Conservation (phyloP, 176 grass and related monocot species). For the Panicum miliaceum region DNA sequence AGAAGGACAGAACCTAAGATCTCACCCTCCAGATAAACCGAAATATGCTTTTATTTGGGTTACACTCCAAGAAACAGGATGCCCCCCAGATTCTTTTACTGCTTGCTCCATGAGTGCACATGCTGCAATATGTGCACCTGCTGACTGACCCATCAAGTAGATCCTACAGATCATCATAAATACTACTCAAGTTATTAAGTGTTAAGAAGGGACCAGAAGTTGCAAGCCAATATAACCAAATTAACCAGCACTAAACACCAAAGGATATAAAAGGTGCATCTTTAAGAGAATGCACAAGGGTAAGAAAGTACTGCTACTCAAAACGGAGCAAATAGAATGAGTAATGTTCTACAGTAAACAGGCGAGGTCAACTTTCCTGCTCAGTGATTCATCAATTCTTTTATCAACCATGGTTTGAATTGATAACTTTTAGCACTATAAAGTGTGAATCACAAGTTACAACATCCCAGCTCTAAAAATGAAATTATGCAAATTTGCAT, state of each 20-base stretch:
- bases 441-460: background rate
- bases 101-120: constrained; percentile 78
- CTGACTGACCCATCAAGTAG: constrained; percentile 97
- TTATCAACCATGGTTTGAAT: background rate
- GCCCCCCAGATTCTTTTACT: constrained; percentile 69
- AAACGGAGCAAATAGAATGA: constrained; percentile 11
- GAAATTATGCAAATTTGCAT: constrained; percentile 19
- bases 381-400: background rate
- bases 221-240: constrained; percentile 16
- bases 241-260: background rate
- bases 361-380: constrained; percentile 2
- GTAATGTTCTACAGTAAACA: background rate
- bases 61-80: constrained; percentile 75
- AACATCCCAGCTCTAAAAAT: constrained; percentile 1
- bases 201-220: background rate
- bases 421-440: constrained; percentile 12
- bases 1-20: constrained; percentile 34
- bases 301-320: background rate
- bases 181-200: constrained; percentile 8
- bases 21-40: constrained; percentile 93
- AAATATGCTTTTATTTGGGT: constrained; percentile 95
- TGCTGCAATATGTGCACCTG: constrained; percentile 94
- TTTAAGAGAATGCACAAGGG: constrained; percentile 2
- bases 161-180: constrained; percentile 60
- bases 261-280: constrained; percentile 10